Base-by-base conservation (phyloP, 495 filamentous ascomycete species). In the Chaetomium tenue region DNA sequence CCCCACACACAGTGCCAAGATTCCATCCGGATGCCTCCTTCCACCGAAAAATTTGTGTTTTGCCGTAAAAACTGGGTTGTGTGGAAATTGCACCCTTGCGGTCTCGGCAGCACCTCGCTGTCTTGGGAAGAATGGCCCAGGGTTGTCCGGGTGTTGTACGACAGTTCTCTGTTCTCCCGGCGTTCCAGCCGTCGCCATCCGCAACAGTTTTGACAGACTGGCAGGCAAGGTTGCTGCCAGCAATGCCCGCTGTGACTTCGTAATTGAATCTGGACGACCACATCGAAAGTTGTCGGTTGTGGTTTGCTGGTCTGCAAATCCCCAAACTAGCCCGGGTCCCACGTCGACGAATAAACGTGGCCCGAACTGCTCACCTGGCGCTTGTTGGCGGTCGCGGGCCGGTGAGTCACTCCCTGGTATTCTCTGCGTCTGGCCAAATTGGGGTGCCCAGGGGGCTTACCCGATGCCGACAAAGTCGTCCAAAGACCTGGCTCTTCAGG, bases 11-110 rank as follows among this genome's bases (percentile, higher is more conserved):
- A 15, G 8, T 33, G 56, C 60, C 65, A 63, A 67, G 60, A 22
- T 23, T 57, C 68, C 66, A 67, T n/a, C 60, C 56, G 58, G 65
- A 50, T 63, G 61, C 63, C 63, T 66, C 63, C 22, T 65, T 59
- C 50, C 61, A 71, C 69, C 67, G 65, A 68, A 67, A 61, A 65
- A 59, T 64, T 68, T 57, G 37, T 30, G 63, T 72, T 40, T 65
- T 70, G 68, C 68, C 66, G 64, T 30, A 30, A 30, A 39, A 55
- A 28, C 20, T 25, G 55, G 56, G 53, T 15, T 50, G 55, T 22
- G 26, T 59, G 64, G 65, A 68, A 66, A 70, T 66, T 66, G 64
- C 59, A 58, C 63, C 58, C 60, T 59, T 66, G 61, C 54, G 66
- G 53, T 53, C 58, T 65, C 40, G 66, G 53, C 62, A n/a, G 33